phyloP scores from a whole-genome alignment of 164 flowering plant species.

The Cinnamomum micranthum region DNA sequence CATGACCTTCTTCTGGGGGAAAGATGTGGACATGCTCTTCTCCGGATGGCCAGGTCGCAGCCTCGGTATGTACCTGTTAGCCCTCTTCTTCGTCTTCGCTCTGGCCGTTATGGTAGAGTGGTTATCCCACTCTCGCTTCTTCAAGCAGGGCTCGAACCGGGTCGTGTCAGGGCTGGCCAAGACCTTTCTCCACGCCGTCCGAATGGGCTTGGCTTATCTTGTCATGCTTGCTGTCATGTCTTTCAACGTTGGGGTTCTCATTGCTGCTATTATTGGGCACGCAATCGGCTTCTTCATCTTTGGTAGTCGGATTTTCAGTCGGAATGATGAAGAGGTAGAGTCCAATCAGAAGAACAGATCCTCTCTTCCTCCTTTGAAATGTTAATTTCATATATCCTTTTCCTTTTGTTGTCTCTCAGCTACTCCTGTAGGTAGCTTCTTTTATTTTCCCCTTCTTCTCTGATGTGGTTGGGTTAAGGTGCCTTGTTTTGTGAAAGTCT shows the following conservation, averaged over 20 bases:
- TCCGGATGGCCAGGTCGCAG: slow-evolving; percentile 36
- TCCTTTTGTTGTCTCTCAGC: too few relatives aligned
- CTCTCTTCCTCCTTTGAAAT: slow-evolving; percentile 6
- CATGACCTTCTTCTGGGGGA: slow-evolving; percentile 50
- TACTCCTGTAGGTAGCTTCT: fast-evolving
- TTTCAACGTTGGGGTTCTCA: slow-evolving; percentile 26
- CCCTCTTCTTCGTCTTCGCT: slow-evolving; percentile 28
- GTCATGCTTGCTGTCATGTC: slow-evolving; percentile 40
- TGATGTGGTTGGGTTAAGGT: too few relatives aligned
- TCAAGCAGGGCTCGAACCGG: slow-evolving; percentile 3
- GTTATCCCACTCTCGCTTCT: slow-evolving; percentile 21
- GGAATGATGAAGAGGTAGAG: not conserved
- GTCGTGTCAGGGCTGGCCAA: slow-evolving; percentile 14
- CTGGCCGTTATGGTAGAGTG: slow-evolving; percentile 32
- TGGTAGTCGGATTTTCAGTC: slow-evolving; percentile 10
- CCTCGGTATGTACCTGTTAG: slow-evolving; percentile 35
- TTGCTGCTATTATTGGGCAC: slow-evolving; percentile 30
- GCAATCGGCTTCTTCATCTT: slow-evolving; percentile 26
- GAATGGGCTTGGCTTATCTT: slow-evolving; percentile 33
- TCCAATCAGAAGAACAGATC: not conserved
- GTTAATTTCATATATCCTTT: not conserved
- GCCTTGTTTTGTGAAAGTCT: too few relatives aligned
- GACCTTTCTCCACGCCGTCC: slow-evolving; percentile 19
- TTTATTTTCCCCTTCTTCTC: not conserved
- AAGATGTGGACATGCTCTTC: slow-evolving; percentile 33